Evolutionary conservation across 306 rosid species (phyloP).

Genomic region (Vigna hirtella): DNA sequence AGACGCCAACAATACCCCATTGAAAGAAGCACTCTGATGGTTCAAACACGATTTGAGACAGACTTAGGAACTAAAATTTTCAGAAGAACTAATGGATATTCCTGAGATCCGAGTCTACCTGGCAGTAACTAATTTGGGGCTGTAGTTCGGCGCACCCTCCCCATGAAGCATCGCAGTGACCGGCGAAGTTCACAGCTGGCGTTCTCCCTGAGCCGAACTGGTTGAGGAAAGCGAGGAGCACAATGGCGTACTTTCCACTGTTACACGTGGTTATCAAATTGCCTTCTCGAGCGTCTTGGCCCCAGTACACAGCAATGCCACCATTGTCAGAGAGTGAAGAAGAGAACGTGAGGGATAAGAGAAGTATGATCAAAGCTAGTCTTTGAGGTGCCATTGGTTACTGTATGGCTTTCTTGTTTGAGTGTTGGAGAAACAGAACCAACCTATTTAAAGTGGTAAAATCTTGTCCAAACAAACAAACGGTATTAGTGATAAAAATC

Average conservation of each 20-base stretch:
- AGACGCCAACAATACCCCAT: too few species aligned
- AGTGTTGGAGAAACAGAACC: background rate
- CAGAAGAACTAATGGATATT: too few species aligned
- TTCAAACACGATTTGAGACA: too few species aligned
- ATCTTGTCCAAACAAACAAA: too few species aligned
- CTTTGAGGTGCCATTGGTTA: background rate
- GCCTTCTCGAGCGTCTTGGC: slow-evolving; percentile 36
- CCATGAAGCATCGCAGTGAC: slow-evolving; percentile 45
- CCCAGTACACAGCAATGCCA: slow-evolving; percentile 54
- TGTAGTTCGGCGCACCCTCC: background rate
- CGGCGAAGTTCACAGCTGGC: slow-evolving; percentile 49
- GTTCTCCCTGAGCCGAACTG: slow-evolving; percentile 44
- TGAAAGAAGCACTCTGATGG: too few species aligned
- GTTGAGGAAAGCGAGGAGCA: slow-evolving; percentile 57
- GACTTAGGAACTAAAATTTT: too few species aligned
- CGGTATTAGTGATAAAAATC: too few species aligned
- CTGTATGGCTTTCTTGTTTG: background rate
- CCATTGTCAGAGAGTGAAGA: background rate
- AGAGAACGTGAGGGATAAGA: background rate
- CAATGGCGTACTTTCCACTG: slow-evolving; percentile 43
- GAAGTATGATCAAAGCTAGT: background rate
- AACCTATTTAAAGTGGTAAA: background rate
- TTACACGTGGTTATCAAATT: slow-evolving; percentile 52
- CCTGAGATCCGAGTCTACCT: background rate
- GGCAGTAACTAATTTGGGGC: background rate